Evolutionary conservation across 345 rosid genomes (phyloP), one percentile per base, ranked within the genome.

Genomic region (Pistacia atlantica): DNA sequence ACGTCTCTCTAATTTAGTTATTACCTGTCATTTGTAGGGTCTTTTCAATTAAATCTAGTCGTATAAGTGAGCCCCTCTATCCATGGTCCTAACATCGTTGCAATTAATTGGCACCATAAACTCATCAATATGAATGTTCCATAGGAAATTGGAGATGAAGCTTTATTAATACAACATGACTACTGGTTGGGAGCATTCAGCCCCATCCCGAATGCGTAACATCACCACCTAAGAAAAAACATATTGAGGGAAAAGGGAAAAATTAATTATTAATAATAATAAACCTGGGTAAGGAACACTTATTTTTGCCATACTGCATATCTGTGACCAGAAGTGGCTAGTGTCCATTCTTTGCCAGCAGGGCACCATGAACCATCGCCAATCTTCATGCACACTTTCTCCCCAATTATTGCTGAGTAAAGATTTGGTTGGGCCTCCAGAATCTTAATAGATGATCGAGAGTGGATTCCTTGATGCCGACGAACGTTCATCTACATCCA

Each of bases 281-380:
- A 3, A 18, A 54, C 57, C 57, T 42, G 46, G 11, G 6, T 13
- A 18, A 35, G 10, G 52, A 45, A 35, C 4, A 63, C 8, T 87
- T 82, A 90, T 82, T 90, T 90, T 59, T 82, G 86, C 98, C 98
- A 94, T 10, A 94, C 93, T 51, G 97, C 96, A 74, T 90, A 95
- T 69, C 89, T 75, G 62, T 90, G 89, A 66, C 97, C 98, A 17
- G 76, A 80, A 42, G 97, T 87, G 25, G 94, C 93, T 45, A 95
- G 79, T 3, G 81, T 85, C 97, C 98, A 95, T 51, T 91, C 97
- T 72, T 65, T 84, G 33, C 89, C 97, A 35, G 91, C 80, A 57
- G 98, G 98, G 78, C 90, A 88, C 98, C 98, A 95, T 46, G 97
- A 91, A 46, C 91, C 95, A 33, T 91, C 93, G 58, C 98, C 97